phyloP scores from a whole-genome alignment of 2,329 filamentous ascomycete species.

The Colletotrichum sp. region DNA sequence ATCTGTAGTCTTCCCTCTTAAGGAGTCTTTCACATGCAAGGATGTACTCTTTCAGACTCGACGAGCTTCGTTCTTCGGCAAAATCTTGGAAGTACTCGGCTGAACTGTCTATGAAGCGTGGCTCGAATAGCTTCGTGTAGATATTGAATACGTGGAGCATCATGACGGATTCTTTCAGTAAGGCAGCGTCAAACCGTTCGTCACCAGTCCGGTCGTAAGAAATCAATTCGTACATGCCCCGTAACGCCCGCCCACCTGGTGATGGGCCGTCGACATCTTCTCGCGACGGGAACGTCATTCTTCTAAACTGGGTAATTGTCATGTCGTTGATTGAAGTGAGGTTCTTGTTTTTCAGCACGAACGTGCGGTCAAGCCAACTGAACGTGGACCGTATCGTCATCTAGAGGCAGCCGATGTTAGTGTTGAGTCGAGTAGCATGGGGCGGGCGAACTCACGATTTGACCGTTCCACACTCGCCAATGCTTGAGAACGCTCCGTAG shows the following conservation, averaged over 20 bases:
- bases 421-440: background rate
- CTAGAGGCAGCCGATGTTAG: conserved; percentile 40
- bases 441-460: conserved; percentile 62
- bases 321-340: conserved; percentile 79
- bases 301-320: conserved; percentile 76
- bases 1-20: conserved; percentile 73
- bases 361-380: conserved; percentile 92
- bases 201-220: conserved; percentile 69
- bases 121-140: conserved; percentile 82
- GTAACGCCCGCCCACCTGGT: conserved; percentile 42
- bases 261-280: conserved; percentile 19
- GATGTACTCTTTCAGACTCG: conserved; percentile 77
- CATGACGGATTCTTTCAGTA: conserved; percentile 77
- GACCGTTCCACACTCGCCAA: conserved; percentile 81
- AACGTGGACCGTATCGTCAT: conserved; percentile 85
- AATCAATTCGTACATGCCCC: conserved; percentile 78
- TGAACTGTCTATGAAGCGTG: conserved; percentile 71
- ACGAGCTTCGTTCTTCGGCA: conserved; percentile 67
- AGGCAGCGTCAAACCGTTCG: conserved; percentile 59
- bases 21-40: conserved; percentile 71
- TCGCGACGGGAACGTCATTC: conserved; percentile 49
- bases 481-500: conserved; percentile 58
- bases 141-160: conserved; percentile 87
- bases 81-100: conserved; percentile 71
- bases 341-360: conserved; percentile 76